Percentiles rank a stretch among this genome's conserved stretches.
phyloP scores from a whole-genome alignment of 371 early-diverging fungal species.

The Rhizomucor miehei region DNA sequence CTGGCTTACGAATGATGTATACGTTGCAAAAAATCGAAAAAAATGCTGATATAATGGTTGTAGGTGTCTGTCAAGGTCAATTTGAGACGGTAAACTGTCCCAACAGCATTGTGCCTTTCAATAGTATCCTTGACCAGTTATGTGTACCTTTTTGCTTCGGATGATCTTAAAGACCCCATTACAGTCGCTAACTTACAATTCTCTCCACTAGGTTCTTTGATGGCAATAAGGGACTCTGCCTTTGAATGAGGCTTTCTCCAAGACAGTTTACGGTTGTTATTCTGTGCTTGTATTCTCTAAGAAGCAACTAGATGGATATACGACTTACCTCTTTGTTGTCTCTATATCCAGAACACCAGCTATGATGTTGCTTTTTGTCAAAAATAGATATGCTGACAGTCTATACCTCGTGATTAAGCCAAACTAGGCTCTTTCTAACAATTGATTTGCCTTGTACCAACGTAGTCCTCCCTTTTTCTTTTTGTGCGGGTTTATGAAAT shows the following conservation, averaged over 20 bases:
- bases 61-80: constrained; percentile 13
- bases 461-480: too few relatives aligned
- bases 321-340: too few relatives aligned
- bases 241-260: background rate
- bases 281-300: too few relatives aligned
- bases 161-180: background rate
- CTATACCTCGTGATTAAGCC: too few relatives aligned
- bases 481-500: too few relatives aligned
- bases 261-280: too few relatives aligned
- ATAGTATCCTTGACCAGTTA: constrained; percentile 12
- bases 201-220: constrained; percentile 11
- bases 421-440: too few relatives aligned
- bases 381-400: too few relatives aligned
- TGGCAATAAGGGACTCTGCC: constrained; percentile 16
- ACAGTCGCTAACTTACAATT: background rate
- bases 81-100: constrained; percentile 13
- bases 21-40: background rate
- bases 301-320: too few relatives aligned
- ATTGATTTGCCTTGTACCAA: too few relatives aligned
- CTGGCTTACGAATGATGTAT: constrained; percentile 8
- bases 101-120: constrained; percentile 9
- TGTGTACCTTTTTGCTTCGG: constrained; percentile 1
- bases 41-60: background rate
- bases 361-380: too few relatives aligned
- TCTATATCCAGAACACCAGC: too few relatives aligned